A percentile compares a stretch with the other conserved stretches of the same genome.
These are phyloP conservation scores for Naegleria lovaniensis DNA, from an alignment of 208 protist genomes.

Conservation along the genomic window DNA sequence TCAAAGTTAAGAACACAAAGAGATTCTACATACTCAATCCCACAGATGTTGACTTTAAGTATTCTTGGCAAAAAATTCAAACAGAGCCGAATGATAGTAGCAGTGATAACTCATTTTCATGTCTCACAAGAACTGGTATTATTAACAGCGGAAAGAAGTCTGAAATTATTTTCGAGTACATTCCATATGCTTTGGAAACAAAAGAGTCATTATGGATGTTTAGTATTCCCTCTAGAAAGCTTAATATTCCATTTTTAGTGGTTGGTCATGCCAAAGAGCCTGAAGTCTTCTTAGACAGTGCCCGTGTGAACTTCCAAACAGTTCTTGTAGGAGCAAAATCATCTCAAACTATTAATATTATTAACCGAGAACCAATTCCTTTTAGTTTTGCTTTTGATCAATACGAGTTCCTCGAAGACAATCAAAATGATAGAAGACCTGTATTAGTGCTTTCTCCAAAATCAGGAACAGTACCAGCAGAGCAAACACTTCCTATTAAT, in stretches of 20 bases:
- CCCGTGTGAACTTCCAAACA: conserved; percentile 78
- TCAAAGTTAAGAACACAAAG: conserved; percentile 71
- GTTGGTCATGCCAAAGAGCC: conserved; percentile 85
- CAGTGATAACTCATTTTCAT: neutral
- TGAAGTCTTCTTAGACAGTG: conserved; percentile 72
- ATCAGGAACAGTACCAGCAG: conserved; percentile 64
- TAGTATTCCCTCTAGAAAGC: conserved; percentile 53
- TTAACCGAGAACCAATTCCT: conserved; percentile 83
- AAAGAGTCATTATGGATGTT: conserved; percentile 83
- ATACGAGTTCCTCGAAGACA: conserved; percentile 30
- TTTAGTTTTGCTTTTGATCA: conserved; percentile 84
- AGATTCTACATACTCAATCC: conserved; percentile 91
- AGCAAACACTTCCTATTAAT: conserved; percentile 59
- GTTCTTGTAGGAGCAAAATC: conserved; percentile 67
- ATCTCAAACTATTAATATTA: conserved; percentile 68
- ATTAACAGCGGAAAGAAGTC: conserved; percentile 72
- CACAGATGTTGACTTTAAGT: conserved; percentile 77
- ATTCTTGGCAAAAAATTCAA: conserved; percentile 71
- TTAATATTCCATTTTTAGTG: conserved; percentile 80
- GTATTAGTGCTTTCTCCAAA: conserved; percentile 68
- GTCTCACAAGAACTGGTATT: conserved; percentile 43
- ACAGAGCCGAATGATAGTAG: neutral
- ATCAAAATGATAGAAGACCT: neutral
- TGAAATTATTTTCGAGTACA: conserved; percentile 91
- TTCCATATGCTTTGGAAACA: conserved; percentile 66